Evolutionary conservation across 768 basidiomycete species (phyloP).

Genomic region (Tephrocybe sp.): DNA sequence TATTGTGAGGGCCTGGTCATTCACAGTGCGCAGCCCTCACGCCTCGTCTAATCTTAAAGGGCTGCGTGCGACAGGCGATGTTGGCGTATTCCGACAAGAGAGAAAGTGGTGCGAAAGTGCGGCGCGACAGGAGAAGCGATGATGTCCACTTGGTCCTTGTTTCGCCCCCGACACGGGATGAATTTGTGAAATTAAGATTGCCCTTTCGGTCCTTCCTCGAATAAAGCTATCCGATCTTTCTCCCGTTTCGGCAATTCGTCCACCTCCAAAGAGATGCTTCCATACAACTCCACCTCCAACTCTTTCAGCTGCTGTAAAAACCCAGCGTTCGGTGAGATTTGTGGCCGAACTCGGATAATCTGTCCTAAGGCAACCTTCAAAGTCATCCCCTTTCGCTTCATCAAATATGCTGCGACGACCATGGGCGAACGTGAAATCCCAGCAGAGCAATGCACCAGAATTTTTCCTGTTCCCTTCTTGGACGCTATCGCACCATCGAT

Average conservation of each 20-base stretch:
- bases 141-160: too few relatives aligned
- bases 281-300: conserved; percentile 26
- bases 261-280: conserved; percentile 27
- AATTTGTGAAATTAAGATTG: too few relatives aligned
- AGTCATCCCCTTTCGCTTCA: conserved; percentile 32
- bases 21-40: too few relatives aligned
- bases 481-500: not conserved
- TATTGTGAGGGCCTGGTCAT: too few relatives aligned
- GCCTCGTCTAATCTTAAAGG: too few relatives aligned
- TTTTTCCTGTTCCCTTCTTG: conserved; percentile 19
- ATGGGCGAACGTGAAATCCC: conserved; percentile 45
- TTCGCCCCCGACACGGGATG: too few relatives aligned
- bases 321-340: conserved; percentile 37
- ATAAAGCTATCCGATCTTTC: conserved; percentile 32
- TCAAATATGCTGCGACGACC: conserved; percentile 38
- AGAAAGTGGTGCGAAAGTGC: too few relatives aligned
- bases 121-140: too few relatives aligned
- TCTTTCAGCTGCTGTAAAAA: conserved; percentile 42
- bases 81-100: too few relatives aligned
- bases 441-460: conserved; percentile 44
- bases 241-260: conserved; percentile 32
- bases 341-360: conserved; percentile 31
- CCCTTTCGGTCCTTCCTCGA: too few relatives aligned
- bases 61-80: too few relatives aligned
- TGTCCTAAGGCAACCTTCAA: conserved; percentile 34